phyloP scores from a whole-genome alignment of 225 moss, liverwort and hornwort genomes.

The Rhytidiadelphus loreus region DNA sequence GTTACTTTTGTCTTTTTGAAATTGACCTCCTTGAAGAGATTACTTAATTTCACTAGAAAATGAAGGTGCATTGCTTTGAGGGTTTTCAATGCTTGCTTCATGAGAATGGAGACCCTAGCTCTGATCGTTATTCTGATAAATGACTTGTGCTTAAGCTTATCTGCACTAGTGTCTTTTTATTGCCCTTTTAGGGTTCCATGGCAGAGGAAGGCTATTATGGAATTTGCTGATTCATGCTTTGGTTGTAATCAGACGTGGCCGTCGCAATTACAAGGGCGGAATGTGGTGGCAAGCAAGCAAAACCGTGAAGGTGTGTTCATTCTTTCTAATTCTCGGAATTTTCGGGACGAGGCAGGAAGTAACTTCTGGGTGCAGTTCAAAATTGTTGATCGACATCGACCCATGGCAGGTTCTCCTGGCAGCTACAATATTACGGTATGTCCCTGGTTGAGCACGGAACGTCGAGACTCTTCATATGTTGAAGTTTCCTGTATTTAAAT shows the following conservation, averaged over 20 bases:
- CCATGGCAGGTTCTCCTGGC: conserved; percentile 30
- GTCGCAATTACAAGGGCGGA: conserved; percentile 89
- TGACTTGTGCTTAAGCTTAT: background rate
- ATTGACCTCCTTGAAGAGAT: background rate
- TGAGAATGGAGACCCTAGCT: background rate
- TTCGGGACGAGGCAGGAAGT: conserved; percentile 86
- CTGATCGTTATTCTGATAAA: background rate
- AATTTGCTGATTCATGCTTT: background rate
- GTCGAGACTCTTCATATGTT: background rate
- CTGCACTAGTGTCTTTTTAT: background rate
- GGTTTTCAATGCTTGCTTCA: background rate
- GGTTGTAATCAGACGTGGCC: conserved; percentile 65
- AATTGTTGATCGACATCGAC: conserved; percentile 71
- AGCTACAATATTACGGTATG: conserved; percentile 72
- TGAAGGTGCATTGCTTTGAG: background rate
- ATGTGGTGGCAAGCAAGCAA: conserved; percentile 68
- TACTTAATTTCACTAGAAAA: background rate
- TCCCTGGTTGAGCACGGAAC: background rate
- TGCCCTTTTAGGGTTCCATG: background rate
- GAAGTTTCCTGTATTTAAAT: background rate
- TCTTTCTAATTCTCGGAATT: conserved; percentile 53
- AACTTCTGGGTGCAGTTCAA: conserved; percentile 77
- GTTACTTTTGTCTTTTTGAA: background rate
- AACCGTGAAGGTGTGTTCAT: conserved; percentile 75
- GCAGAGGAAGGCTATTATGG: background rate